Evolutionary conservation across 2,329 filamentous ascomycete species (phyloP).

Genomic region (Paraphoma chrysanthemicola): DNA sequence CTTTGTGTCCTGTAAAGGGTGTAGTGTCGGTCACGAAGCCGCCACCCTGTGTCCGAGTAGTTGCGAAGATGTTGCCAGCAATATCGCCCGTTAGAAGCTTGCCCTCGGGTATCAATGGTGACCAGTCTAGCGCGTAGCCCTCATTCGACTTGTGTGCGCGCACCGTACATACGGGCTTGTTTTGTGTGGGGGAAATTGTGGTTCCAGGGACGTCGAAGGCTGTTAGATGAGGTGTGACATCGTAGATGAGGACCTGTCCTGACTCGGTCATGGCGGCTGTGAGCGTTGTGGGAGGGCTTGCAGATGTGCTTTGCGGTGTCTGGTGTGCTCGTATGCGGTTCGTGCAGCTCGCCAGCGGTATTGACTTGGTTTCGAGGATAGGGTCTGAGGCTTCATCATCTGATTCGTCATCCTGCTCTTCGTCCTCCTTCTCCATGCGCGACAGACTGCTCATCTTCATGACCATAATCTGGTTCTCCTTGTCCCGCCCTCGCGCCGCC

Average conservation of each 20-base stretch:
- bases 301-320: constrained; percentile 72
- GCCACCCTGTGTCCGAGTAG: constrained; percentile 84
- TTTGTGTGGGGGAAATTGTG: constrained; percentile 77
- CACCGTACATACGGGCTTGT: constrained; percentile 86
- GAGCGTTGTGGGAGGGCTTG: constrained; percentile 78
- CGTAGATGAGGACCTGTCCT: constrained; percentile 87
- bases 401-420: constrained; percentile 70
- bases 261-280: constrained; percentile 94
- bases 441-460: constrained; percentile 95
- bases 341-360: constrained; percentile 84
- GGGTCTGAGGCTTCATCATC: constrained; percentile 81
- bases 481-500: constrained; percentile 74
- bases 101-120: constrained; percentile 77
- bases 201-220: constrained; percentile 91
- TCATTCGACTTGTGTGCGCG: constrained; percentile 85
- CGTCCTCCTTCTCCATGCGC: constrained; percentile 81
- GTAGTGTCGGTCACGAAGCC: constrained; percentile 87
- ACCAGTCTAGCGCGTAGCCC: constrained; percentile 98
- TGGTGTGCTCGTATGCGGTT: constrained; percentile 93
- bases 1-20: constrained; percentile 81
- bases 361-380: constrained; percentile 89
- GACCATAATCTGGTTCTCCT: constrained; percentile 93
- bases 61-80: constrained; percentile 86
- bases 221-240: constrained; percentile 86
- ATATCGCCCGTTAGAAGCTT: constrained; percentile 93